Base-by-base conservation (phyloP, 1,139 yeast species). In the Zygosaccharomyces sapae region DNA sequence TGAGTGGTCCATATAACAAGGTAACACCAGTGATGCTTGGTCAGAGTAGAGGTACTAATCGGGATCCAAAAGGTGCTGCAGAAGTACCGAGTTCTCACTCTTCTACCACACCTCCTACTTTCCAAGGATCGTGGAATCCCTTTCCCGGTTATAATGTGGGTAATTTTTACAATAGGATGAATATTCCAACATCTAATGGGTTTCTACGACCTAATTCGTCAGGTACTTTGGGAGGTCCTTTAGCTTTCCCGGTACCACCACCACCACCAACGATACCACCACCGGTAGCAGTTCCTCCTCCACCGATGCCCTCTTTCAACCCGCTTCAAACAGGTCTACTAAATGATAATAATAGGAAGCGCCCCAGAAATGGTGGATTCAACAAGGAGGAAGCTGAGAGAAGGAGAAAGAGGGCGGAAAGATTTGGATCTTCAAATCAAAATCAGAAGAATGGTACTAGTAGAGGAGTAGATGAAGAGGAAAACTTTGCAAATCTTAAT, bases 401-500 rank as follows among this genome's bases (percentile, higher is more conserved):
- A 45, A 54, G 62, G 35, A 52, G 51, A 30, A 60, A 53, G 45
- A 59, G 68, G 34, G 62, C 65, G 18, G 63, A 59, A 43, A 55
- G 62, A 39, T 63, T 63, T 43, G 53, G 52, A 16, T 45, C 29
- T 8, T 34, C 54, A 3, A 48, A 45, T 20, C 31, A 27, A 27
- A 27, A 27, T 8, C 31, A 27, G 9, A 46, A 48, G 5, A 44
- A 34, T 9, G 49, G 38, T 37, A 45, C 41, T 29, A 45, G 33
- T 27, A 29, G 41, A 10, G 43, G 33, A 24, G 39, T 54, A 12
- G 56, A 53, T 19, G 57, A 54, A 20, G 61, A 58, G 16, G 68
- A 65, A 40, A 58, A 63, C 45, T 63, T 51, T 40, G 50, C 62
- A 4, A 58, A 65, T 44, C 47, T 65, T 27, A 65, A 65, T 47